These are phyloP conservation scores for Paramyrothecium sp. DNA, from an alignment of 2,329 filamentous ascomycete species.

Conservation along the genomic window DNA sequence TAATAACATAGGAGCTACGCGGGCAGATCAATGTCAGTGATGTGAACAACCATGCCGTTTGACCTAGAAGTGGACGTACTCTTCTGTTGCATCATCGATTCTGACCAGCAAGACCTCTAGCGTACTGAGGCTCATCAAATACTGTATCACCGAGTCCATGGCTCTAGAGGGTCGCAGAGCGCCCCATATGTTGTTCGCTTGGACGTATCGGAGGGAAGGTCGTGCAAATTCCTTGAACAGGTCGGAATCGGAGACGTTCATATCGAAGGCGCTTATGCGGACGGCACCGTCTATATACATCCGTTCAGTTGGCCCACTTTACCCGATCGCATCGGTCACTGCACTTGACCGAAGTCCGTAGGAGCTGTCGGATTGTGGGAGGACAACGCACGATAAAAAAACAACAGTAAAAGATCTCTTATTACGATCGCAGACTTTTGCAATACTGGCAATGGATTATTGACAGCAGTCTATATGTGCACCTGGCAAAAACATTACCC, in stretches of 20 bases:
- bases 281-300: no score
- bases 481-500: no score
- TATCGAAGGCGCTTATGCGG: conserved; percentile 3
- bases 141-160: conserved; percentile 25
- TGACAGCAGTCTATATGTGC: no score
- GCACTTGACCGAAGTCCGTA: no score
- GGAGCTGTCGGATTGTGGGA: no score
- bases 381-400: no score
- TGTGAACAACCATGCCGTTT: neutral
- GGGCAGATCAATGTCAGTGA: neutral
- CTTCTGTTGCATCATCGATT: conserved; percentile 24
- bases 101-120: conserved; percentile 25
- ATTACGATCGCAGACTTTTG: no score
- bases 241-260: conserved; percentile 20
- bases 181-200: neutral
- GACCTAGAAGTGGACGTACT: conserved; percentile 19
- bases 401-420: no score
- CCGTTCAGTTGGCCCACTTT: no score
- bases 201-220: conserved; percentile 11
- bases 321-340: no score
- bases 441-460: no score
- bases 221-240: conserved; percentile 23
- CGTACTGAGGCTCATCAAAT: conserved; percentile 22
- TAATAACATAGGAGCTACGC: conserved; percentile 25
- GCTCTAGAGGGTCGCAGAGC: conserved; percentile 6